Percentiles rank a stretch among this genome's conserved stretches.
phyloP scores from a whole-genome alignment of 2,329 filamentous ascomycete genomes.

The Boeremia lycopersici region DNA sequence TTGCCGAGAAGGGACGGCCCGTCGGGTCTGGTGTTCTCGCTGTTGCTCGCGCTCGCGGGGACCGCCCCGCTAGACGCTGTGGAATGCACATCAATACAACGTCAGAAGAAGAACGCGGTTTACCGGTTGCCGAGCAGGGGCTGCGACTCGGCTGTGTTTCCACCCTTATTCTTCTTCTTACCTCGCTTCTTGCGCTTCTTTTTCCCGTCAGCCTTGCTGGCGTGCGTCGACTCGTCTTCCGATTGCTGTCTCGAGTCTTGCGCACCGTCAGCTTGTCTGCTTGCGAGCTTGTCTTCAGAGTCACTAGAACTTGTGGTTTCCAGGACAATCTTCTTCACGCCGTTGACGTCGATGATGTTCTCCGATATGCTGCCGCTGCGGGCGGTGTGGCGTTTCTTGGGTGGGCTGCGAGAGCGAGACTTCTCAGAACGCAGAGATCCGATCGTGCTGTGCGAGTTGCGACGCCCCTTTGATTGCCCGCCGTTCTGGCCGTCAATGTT shows the following conservation, averaged over 20 bases:
- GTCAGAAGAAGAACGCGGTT: slow-evolving; percentile 7
- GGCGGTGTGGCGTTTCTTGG: slow-evolving; percentile 56
- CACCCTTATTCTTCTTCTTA: slow-evolving; percentile 47
- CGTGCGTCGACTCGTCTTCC: slow-evolving; percentile 29
- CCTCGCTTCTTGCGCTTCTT: slow-evolving; percentile 44
- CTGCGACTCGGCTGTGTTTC: slow-evolving; percentile 38
- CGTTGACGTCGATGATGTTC: slow-evolving; percentile 74
- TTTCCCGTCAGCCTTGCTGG: slow-evolving; percentile 42
- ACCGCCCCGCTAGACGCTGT: not conserved
- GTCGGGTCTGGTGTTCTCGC: not conserved
- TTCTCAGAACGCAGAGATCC: slow-evolving; percentile 37
- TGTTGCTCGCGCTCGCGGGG: not conserved
- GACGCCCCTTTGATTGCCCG: slow-evolving; percentile 20
- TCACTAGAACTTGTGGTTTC: slow-evolving; percentile 68
- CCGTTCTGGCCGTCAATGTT: slow-evolving; percentile 26
- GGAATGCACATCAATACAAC: not conserved
- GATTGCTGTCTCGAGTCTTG: slow-evolving; percentile 27
- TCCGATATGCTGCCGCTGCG: slow-evolving; percentile 80
- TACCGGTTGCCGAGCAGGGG: slow-evolving; percentile 36
- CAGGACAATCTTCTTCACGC: slow-evolving; percentile 76
- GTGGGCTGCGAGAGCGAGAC: slow-evolving; percentile 32
- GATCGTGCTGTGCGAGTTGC: slow-evolving; percentile 41
- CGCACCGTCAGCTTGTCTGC: slow-evolving; percentile 27
- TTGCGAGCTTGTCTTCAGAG: slow-evolving; percentile 33
- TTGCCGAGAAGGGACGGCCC: not conserved